Conservation (phyloP, 202 grass and related monocot species). For the Setaria italica region DNA sequence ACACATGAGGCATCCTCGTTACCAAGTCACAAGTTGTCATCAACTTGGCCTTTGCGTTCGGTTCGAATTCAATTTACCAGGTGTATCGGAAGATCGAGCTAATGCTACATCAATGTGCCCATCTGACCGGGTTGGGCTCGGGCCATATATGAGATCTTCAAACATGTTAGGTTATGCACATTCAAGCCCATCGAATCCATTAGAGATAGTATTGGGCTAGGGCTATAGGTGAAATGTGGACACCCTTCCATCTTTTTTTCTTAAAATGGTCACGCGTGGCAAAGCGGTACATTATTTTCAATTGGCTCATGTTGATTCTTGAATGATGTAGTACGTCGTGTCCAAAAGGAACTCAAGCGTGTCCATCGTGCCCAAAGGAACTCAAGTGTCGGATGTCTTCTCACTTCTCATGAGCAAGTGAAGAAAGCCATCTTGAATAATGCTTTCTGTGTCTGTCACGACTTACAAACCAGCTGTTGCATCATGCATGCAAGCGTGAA, state of each 20-base stretch:
- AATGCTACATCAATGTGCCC: background rate
- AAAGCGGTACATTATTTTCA: background rate
- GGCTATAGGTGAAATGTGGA: background rate
- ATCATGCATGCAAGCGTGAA: background rate
- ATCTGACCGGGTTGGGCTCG: background rate
- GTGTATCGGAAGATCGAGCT: no score
- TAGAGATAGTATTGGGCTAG: background rate
- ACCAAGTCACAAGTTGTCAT: no score
- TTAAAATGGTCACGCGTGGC: background rate
- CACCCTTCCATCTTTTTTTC: background rate
- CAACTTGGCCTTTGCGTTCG: no score
- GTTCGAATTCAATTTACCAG: no score
- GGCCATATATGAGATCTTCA: background rate
- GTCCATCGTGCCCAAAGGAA: background rate
- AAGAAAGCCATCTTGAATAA: slow-evolving; percentile 1
- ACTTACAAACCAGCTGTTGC: background rate
- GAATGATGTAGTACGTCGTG: background rate
- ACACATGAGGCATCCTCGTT: no score
- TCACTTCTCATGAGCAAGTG: background rate
- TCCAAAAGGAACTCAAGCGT: background rate
- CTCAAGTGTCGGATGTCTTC: background rate
- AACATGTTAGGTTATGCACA: background rate
- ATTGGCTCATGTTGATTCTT: no score
- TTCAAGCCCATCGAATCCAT: background rate
- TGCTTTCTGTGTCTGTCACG: background rate